Conservation (phyloP, 192 early-diverging fungal genomes). For the Endogone sp. region DNA sequence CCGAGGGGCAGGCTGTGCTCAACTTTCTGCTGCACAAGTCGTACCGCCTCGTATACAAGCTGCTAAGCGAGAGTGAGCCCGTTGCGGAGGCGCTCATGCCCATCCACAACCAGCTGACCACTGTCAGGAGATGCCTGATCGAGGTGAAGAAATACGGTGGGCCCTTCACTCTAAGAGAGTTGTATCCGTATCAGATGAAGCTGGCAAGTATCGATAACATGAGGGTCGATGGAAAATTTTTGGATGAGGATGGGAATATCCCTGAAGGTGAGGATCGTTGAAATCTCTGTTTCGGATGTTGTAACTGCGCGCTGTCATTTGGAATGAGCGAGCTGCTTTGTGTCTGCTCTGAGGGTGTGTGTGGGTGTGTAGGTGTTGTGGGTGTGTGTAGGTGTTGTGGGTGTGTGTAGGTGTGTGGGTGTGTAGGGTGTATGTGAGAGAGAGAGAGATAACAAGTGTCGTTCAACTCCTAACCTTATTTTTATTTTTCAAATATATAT, state of each 20-base stretch:
- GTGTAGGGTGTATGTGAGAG: too few relatives aligned
- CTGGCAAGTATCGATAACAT: constrained; percentile 76
- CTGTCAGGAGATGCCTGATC: constrained; percentile 60
- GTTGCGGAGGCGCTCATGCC: constrained; percentile 67
- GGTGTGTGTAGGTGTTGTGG: neutral
- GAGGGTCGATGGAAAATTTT: constrained; percentile 82
- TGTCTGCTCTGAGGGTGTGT: too few relatives aligned
- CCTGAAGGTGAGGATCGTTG: constrained; percentile 39
- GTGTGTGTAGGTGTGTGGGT: too few relatives aligned
- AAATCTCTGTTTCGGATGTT: neutral
- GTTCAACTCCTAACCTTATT: too few relatives aligned
- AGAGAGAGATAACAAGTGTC: too few relatives aligned
- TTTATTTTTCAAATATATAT: too few relatives aligned
- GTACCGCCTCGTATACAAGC: constrained; percentile 70
- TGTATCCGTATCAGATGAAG: constrained; percentile 85
- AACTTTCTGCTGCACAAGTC: constrained; percentile 68
- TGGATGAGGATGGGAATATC: constrained; percentile 74
- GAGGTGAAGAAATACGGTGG: constrained; percentile 66
- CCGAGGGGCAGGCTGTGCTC: constrained; percentile 64
- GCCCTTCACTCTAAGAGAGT: constrained; percentile 52
- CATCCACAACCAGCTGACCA: constrained; percentile 68
- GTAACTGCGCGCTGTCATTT: too few relatives aligned
- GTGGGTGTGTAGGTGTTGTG: neutral
- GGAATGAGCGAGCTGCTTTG: too few relatives aligned
- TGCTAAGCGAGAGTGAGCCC: constrained; percentile 63